These are phyloP conservation scores for Mallotus japonicus DNA, from an alignment of 441 rosid species.

Conservation along the genomic window DNA sequence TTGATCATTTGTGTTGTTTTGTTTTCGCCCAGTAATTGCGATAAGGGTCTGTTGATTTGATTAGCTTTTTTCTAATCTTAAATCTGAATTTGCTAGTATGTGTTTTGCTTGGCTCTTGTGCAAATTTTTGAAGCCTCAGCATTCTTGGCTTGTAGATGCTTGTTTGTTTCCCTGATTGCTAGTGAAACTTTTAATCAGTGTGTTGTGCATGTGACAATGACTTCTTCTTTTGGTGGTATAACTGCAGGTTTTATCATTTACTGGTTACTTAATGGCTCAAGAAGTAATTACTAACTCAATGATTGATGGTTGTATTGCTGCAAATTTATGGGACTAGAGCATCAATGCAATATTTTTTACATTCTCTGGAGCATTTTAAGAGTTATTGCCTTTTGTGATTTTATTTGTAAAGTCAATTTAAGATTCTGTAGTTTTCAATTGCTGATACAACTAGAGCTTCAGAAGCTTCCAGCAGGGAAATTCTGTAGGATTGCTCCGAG, in stretches of 20 bases:
- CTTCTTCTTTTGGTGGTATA: constrained; percentile 22
- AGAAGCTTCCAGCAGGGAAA: constrained; percentile 52
- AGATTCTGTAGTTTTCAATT: constrained; percentile 46
- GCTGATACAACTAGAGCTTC: constrained; percentile 46
- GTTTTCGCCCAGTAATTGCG: too few relatives aligned
- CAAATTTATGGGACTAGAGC: constrained; percentile 31
- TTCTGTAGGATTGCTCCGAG: constrained; percentile 35
- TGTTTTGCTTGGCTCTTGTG: background rate
- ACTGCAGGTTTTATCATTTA: constrained; percentile 58
- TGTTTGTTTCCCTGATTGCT: background rate
- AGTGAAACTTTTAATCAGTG: constrained; percentile 11
- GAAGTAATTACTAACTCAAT: constrained; percentile 30
- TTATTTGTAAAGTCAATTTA: constrained; percentile 33
- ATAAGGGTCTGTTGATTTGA: background rate
- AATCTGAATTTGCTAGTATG: background rate
- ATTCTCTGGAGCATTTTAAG: constrained; percentile 39
- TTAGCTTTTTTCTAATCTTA: background rate
- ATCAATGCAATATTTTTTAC: constrained; percentile 28
- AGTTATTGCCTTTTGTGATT: constrained; percentile 38
- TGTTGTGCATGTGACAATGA: constrained; percentile 24
- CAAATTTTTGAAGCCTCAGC: background rate
- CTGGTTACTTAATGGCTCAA: constrained; percentile 34
- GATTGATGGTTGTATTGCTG: constrained; percentile 30
- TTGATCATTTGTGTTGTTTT: background rate
- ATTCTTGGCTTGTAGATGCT: background rate